Percentiles rank a stretch among this genome's conserved stretches.
Evolutionary conservation across 169 alveolate species (phyloP).

Genomic region (Eimeria acervulina): DNA sequence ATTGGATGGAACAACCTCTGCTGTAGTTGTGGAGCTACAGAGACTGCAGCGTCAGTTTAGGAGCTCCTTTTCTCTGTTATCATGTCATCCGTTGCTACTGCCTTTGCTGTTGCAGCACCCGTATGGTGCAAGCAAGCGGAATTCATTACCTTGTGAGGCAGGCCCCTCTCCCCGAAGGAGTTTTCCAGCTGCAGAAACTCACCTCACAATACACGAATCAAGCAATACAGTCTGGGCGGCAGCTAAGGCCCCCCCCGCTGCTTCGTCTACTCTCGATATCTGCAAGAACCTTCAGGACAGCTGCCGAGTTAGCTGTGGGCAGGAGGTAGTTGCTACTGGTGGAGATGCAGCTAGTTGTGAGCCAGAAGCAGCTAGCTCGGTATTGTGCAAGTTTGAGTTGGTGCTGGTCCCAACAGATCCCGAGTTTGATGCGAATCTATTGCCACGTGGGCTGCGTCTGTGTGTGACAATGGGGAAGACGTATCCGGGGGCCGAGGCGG

Average conservation of each 20-base stretch:
- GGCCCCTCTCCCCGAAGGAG: background rate
- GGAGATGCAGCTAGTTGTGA: background rate
- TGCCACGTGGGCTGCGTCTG: slow-evolving; percentile 58
- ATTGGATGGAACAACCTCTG: background rate
- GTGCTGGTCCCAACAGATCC: slow-evolving; percentile 49
- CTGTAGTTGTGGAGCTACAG: slow-evolving; percentile 50
- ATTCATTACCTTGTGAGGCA: background rate
- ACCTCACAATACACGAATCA: background rate
- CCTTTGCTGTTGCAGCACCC: slow-evolving; percentile 3
- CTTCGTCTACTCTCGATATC: background rate
- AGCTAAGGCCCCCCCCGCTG: background rate
- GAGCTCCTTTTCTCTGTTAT: slow-evolving; percentile 13
- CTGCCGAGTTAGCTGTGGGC: background rate
- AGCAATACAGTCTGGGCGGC: background rate
- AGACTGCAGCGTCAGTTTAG: slow-evolving; percentile 32
- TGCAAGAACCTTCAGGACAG: background rate
- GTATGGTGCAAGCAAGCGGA: background rate
- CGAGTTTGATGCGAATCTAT: slow-evolving; percentile 10
- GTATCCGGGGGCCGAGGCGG: slow-evolving; percentile 53
- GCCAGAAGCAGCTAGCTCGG: background rate
- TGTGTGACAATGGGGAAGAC: slow-evolving; percentile 22
- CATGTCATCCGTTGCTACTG: slow-evolving; percentile 41
- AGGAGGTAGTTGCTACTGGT: background rate
- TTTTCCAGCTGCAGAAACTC: slow-evolving; percentile 7
- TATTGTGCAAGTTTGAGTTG: slow-evolving; percentile 47